Percentiles rank a stretch among this genome's conserved stretches.
phyloP scores from a whole-genome alignment of 208 protist species.

The Acanthamoeba castellanii region DNA sequence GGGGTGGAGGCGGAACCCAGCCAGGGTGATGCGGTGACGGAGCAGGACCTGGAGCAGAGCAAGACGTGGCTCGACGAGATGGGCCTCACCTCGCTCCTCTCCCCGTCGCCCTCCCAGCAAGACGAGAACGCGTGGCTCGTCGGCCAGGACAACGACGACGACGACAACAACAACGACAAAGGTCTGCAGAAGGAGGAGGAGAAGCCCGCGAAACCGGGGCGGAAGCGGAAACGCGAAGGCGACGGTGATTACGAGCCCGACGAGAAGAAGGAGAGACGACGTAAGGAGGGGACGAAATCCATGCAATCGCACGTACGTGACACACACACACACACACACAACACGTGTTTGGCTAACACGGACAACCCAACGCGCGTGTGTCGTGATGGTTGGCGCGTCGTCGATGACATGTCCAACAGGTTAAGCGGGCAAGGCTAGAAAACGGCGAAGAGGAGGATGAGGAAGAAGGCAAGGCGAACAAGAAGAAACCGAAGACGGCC shows the following conservation, averaged over 20 bases:
- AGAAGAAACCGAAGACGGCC: slow-evolving; percentile 30
- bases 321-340: too few species aligned
- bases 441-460: background rate
- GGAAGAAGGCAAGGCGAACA: background rate
- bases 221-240: too few species aligned
- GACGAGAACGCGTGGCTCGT: too few species aligned
- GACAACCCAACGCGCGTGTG: too few species aligned
- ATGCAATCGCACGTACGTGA: too few species aligned
- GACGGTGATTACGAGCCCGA: background rate
- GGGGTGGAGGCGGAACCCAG: background rate
- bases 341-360: too few species aligned
- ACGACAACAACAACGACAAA: background rate
- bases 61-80: background rate
- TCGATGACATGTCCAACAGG: too few species aligned
- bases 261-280: background rate
- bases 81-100: background rate
- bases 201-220: background rate
- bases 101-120: background rate
- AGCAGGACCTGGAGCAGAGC: background rate
- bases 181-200: background rate
- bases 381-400: too few species aligned
- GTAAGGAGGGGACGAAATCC: background rate
- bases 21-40: background rate
- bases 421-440: background rate
- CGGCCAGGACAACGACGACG: background rate